Evolutionary conservation across 306 rosid genomes (phyloP).

Genomic region (Chamaecrista fasciculata): DNA sequence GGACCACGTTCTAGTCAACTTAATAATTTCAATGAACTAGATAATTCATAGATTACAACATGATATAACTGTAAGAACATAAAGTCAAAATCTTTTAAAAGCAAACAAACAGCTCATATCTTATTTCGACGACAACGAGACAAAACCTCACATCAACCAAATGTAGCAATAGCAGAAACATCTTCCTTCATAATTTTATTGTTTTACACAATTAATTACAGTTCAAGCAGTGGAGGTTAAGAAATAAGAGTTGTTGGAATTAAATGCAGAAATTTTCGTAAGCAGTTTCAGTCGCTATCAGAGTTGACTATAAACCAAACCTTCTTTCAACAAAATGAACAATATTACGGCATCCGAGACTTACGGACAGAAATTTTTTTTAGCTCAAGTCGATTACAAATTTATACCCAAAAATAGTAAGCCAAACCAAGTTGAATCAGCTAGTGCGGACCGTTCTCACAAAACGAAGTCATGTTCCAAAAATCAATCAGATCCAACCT

Average conservation of each 20-base stretch:
- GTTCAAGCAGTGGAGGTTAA: background rate
- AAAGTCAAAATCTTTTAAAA: background rate
- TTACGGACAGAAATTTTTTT: too few relatives aligned
- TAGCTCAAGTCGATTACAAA: background rate
- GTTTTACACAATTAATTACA: background rate
- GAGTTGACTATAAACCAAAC: background rate
- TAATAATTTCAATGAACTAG: background rate
- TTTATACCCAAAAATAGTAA: background rate
- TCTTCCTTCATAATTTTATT: background rate
- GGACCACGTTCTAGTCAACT: background rate
- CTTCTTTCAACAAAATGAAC: background rate
- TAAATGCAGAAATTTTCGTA: background rate
- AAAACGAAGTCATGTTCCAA: background rate
- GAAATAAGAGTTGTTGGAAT: background rate
- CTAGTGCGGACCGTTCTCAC: constrained; percentile 15
- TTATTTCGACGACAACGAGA: background rate
- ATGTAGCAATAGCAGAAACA: background rate
- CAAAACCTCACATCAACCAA: background rate
- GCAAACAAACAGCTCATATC: background rate
- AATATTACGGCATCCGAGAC: background rate
- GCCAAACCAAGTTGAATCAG: constrained; percentile 18
- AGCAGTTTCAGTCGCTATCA: background rate
- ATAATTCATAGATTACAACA: background rate
- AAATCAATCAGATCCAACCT: constrained; percentile 29
- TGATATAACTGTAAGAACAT: background rate